A percentile compares a stretch with the other conserved stretches of the same genome.
These are phyloP conservation scores for Yamadazyma sp. DNA, from an alignment of 1,139 yeast species.

Conservation along the genomic window DNA sequence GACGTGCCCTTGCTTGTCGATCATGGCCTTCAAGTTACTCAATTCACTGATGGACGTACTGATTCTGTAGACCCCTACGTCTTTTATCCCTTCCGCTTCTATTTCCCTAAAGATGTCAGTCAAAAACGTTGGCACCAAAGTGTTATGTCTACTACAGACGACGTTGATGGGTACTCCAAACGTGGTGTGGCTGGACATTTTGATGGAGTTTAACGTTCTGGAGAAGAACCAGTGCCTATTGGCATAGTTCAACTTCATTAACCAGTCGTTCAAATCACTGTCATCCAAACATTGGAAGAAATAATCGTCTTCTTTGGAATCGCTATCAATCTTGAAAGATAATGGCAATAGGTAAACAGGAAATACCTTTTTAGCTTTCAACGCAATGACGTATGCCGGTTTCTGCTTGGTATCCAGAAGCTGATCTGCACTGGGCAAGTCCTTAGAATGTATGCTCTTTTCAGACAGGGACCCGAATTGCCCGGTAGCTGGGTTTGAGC, in stretches of 20 bases:
- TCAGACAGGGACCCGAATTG: slow-evolving; percentile 35
- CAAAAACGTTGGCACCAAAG: slow-evolving; percentile 64
- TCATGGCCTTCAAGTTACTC: slow-evolving; percentile 63
- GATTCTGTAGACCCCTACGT: slow-evolving; percentile 89
- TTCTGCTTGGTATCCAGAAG: slow-evolving; percentile 49
- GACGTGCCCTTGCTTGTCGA: slow-evolving; percentile 67
- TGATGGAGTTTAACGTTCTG: slow-evolving; percentile 32
- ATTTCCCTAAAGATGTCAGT: slow-evolving; percentile 67
- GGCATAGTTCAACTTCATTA: slow-evolving; percentile 48
- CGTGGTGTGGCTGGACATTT: slow-evolving; percentile 36
- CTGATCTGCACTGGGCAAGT: slow-evolving; percentile 56
- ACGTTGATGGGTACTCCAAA: slow-evolving; percentile 88
- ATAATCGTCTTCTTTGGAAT: slow-evolving; percentile 50
- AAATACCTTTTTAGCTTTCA: slow-evolving; percentile 52
- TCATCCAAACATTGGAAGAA: slow-evolving; percentile 69
- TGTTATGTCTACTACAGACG: slow-evolving; percentile 70
- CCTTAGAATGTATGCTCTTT: slow-evolving; percentile 49
- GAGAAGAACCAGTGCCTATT: slow-evolving; percentile 60
- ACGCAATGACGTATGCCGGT: slow-evolving; percentile 56
- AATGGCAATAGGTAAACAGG: slow-evolving; percentile 54
- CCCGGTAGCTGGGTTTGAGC: background rate
- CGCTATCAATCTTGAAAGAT: slow-evolving; percentile 63
- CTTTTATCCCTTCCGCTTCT: slow-evolving; percentile 82
- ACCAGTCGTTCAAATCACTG: slow-evolving; percentile 77
- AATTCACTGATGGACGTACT: slow-evolving; percentile 87